phyloP scores from a whole-genome alignment of 148 eudicot species.

The Salicornia ramosissima region DNA sequence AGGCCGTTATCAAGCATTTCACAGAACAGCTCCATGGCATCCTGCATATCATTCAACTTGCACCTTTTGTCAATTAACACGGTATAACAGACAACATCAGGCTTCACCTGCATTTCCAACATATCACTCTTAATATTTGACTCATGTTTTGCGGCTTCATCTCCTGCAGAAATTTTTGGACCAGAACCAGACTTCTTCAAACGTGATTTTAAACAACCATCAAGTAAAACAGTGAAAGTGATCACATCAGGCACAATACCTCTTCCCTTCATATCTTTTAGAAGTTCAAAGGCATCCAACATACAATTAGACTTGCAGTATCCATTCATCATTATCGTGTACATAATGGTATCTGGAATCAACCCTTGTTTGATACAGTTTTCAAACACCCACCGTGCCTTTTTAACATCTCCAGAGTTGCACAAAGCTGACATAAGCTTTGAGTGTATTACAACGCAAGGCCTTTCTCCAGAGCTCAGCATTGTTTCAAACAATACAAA shows the following conservation, averaged over 20 bases:
- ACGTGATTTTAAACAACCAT: slow-evolving; percentile 40
- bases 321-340: slow-evolving; percentile 70
- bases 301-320: slow-evolving; percentile 44
- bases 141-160: slow-evolving; percentile 19
- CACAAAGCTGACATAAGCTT: slow-evolving; percentile 50
- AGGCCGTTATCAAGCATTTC: slow-evolving; percentile 55
- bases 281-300: slow-evolving; percentile 45
- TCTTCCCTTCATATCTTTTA: slow-evolving; percentile 50
- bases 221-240: slow-evolving; percentile 62
- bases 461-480: slow-evolving; percentile 27
- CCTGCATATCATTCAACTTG: slow-evolving; percentile 44
- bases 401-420: slow-evolving; percentile 44
- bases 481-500: slow-evolving; percentile 35
- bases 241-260: slow-evolving; percentile 58
- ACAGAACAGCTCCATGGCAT: slow-evolving; percentile 43
- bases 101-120: slow-evolving; percentile 37
- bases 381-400: slow-evolving; percentile 51
- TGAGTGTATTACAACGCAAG: slow-evolving; percentile 36
- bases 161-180: slow-evolving; percentile 7
- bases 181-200: slow-evolving; percentile 17
- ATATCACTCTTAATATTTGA: slow-evolving; percentile 33
- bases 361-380: slow-evolving; percentile 40
- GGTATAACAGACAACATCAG: slow-evolving; percentile 50
- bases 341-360: slow-evolving; percentile 49
- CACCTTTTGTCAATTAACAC: slow-evolving; percentile 47